Conservation (phyloP, 2,329 filamentous ascomycete genomes). For the Cladosporium halotolerans region DNA sequence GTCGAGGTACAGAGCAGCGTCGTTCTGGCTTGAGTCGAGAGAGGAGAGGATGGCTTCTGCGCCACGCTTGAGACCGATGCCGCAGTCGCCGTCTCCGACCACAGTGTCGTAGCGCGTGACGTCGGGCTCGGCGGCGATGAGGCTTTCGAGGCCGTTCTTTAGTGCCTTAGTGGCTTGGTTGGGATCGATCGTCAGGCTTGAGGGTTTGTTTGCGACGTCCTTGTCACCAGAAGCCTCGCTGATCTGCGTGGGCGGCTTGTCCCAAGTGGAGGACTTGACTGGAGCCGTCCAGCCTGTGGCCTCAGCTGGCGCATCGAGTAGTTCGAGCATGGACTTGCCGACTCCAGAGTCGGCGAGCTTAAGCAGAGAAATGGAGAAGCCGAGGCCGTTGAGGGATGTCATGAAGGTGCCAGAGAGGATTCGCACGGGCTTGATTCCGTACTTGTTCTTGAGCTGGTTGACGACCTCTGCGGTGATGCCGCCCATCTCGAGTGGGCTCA, state of each 20-base stretch:
- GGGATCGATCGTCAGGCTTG: conserved; percentile 50
- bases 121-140: conserved; percentile 60
- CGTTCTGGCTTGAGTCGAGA: conserved; percentile 36
- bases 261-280: conserved; percentile 53
- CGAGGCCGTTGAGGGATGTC: conserved; percentile 65
- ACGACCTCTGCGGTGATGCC: conserved; percentile 65
- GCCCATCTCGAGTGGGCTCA: conserved; percentile 65
- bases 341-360: conserved; percentile 57
- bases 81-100: conserved; percentile 86
- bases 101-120: conserved; percentile 68
- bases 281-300: conserved; percentile 62
- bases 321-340: conserved; percentile 57
- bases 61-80: conserved; percentile 76
- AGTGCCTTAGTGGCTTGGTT: conserved; percentile 47
- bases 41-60: conserved; percentile 57
- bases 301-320: conserved; percentile 62
- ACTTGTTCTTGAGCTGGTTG: conserved; percentile 52
- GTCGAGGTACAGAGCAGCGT: conserved; percentile 55
- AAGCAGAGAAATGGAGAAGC: conserved; percentile 63
- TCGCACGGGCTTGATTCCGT: conserved; percentile 55
- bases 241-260: conserved; percentile 35
- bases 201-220: conserved; percentile 43
- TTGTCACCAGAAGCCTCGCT: conserved; percentile 34
- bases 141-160: conserved; percentile 50
- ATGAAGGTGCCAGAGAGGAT: conserved; percentile 63